Conservation (phyloP, 2,329 filamentous ascomycete species). For the Cordyceps cateniannulata region DNA sequence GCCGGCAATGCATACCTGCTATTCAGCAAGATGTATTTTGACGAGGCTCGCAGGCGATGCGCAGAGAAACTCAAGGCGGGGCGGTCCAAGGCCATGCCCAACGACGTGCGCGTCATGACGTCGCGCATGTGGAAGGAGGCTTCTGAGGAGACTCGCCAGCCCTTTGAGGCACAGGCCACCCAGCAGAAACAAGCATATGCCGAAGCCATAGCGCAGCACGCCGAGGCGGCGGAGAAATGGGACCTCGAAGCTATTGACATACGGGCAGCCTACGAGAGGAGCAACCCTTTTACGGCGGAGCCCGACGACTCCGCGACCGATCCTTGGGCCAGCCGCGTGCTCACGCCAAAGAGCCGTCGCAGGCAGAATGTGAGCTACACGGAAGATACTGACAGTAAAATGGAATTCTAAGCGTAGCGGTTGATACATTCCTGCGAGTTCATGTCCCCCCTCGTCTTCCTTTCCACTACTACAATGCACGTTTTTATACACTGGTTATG, state of each 20-base stretch:
- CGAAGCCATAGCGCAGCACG: conserved; percentile 51
- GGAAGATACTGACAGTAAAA: conserved; percentile 26
- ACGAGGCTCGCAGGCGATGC: conserved; percentile 53
- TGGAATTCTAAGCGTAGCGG: conserved; percentile 15
- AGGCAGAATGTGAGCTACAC: conserved; percentile 33
- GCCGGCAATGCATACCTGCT: conserved; percentile 82
- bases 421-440: background rate
- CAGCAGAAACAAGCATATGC: conserved; percentile 62
- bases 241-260: conserved; percentile 57
- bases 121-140: conserved; percentile 89
- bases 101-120: conserved; percentile 78
- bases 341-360: conserved; percentile 26
- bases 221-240: conserved; percentile 61
- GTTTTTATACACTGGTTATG: background rate
- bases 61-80: conserved; percentile 57
- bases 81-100: conserved; percentile 61
- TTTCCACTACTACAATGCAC: background rate
- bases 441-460: background rate
- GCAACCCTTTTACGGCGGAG: conserved; percentile 39
- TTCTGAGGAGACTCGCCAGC: conserved; percentile 60
- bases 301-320: background rate
- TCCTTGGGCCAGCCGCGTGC: background rate
- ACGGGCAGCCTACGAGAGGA: conserved; percentile 44
- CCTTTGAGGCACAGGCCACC: conserved; percentile 70
- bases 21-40: conserved; percentile 73